Percentiles rank a stretch among this genome's conserved stretches.
These are phyloP conservation scores for Arthrinium puccinioides DNA, from an alignment of 2,329 filamentous ascomycete genomes.

Conservation along the genomic window DNA sequence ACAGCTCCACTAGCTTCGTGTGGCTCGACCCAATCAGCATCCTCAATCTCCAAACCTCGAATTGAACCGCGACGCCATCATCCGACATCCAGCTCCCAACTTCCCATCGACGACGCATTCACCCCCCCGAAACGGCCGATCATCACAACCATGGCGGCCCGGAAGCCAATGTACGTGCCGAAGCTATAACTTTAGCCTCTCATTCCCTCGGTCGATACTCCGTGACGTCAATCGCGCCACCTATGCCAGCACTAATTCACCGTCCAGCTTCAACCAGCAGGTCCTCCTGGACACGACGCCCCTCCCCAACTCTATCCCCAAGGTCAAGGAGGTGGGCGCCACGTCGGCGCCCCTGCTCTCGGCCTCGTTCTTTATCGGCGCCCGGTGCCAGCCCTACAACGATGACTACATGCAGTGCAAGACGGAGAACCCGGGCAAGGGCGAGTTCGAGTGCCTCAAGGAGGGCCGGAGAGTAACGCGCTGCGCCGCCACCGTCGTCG, in stretches of 20 bases:
- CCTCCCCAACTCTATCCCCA: slow-evolving; percentile 83
- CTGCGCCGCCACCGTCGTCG: slow-evolving; percentile 93
- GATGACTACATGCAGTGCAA: slow-evolving; percentile 99
- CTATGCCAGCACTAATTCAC: slow-evolving; percentile 8
- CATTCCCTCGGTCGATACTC: neutral
- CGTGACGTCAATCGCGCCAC: neutral
- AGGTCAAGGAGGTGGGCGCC: slow-evolving; percentile 87
- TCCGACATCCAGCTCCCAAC: neutral
- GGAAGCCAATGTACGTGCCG: slow-evolving; percentile 48
- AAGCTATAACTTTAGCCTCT: neutral
- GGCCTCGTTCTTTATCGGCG: slow-evolving; percentile 94
- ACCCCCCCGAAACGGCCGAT: slow-evolving; percentile 4
- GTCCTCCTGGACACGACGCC: slow-evolving; percentile 93
- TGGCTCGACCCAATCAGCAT: slow-evolving; percentile 25
- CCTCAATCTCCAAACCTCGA: slow-evolving; percentile 21
- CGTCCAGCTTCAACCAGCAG: slow-evolving; percentile 81
- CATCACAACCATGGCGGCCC: slow-evolving; percentile 46
- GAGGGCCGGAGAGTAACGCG: slow-evolving; percentile 94
- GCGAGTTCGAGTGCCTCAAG: slow-evolving; percentile 91
- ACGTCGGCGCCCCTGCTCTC: slow-evolving; percentile 88
- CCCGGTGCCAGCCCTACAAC: slow-evolving; percentile 89
- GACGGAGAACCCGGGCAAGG: slow-evolving; percentile 81
- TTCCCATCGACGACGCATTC: slow-evolving; percentile 3
- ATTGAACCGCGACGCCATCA: slow-evolving; percentile 9
- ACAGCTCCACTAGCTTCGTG: slow-evolving; percentile 8